Evolutionary conservation across 2,329 filamentous ascomycete species (phyloP), one percentile per base, ranked within the genome.

Genomic region (Bipolaris zeicola): DNA sequence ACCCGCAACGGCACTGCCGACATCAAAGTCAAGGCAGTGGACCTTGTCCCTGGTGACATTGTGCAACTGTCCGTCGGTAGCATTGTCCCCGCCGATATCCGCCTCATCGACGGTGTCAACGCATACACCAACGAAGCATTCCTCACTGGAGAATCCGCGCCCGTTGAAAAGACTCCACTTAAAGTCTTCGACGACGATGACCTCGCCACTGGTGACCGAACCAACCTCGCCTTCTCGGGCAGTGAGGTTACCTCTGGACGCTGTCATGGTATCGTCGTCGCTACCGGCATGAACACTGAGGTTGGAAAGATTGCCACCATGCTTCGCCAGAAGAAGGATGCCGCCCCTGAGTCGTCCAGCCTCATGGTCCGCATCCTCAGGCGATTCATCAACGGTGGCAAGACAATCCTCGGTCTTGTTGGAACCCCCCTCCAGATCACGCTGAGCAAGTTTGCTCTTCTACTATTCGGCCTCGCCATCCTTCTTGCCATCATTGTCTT

Each of bases 391-490:
- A 75, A 58, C 44, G 77, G 65, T 55, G 64, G 77, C 44, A 81
- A 79, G 69, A 76, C 76, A 14, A 79, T 91, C 68, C 79, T 90
- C 7, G 88, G 88, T 49, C 82, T 90, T 57, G 83, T 90, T 52
- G 92, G 92, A 47, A 96, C 92, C 1, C 92, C 92, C 0, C 81
- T 96, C 43, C 91, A 96, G 78, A 88, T 89, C 63, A 94, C 91
- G 70, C 82, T 96, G 49, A 91, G 89, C 78, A 92, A 93, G 76
- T 88, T 96, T 68, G 92, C 92, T 26, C 87, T 56, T 24, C 53
- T 56, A 36, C 53, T 56, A 18, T 56, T 56, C 14, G 48, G 82
- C 44, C 84, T 92, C 48, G 92, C 88, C 2, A 83, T 91, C 11
- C 66, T 90, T 24, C 88, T 87, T 59, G 87, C 87, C 7, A 83